Conservation (phyloP, 768 basidiomycete species). For the Mycena venus region DNA sequence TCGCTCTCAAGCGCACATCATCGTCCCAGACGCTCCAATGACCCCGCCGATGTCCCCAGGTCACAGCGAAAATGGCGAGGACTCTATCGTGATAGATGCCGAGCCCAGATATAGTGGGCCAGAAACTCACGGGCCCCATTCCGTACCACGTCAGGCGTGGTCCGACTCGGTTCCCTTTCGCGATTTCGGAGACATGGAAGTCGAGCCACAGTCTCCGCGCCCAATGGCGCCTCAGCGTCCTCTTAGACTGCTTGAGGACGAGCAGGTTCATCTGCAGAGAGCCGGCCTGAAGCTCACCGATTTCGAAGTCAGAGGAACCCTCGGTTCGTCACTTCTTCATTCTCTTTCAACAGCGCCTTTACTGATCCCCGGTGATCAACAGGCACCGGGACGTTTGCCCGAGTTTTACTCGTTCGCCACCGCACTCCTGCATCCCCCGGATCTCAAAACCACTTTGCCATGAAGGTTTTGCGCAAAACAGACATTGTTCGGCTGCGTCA, state of each 20-base stretch:
- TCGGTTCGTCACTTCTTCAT: conserved; percentile 65
- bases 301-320: conserved; percentile 84
- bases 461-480: conserved; percentile 91
- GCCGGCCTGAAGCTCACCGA: conserved; percentile 78
- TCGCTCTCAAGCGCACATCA: conserved; percentile 58
- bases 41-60: conserved; percentile 79
- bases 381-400: conserved; percentile 98
- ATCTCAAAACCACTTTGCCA: conserved; percentile 79
- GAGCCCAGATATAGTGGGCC: conserved; percentile 53
- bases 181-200: conserved; percentile 43
- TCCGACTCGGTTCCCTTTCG: conserved; percentile 29
- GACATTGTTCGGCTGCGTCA: conserved; percentile 93
- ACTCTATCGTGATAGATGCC: conserved; percentile 54
- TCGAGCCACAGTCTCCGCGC: conserved; percentile 33
- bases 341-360: conserved; percentile 4
- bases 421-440: conserved; percentile 61
- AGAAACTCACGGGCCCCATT: conserved; percentile 34
- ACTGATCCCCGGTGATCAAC: conserved; percentile 11
- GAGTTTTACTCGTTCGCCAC: conserved; percentile 91
- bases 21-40: conserved; percentile 70
- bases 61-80: conserved; percentile 56
- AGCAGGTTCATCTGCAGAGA: conserved; percentile 72
- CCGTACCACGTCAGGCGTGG: conserved; percentile 15
- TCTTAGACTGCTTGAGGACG: conserved; percentile 75
- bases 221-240: conserved; percentile 53